Evolutionary conservation across 2,329 filamentous ascomycete genomes (phyloP), one percentile per base, ranked within the genome.

Genomic region (Zasmidium citrigriseum): DNA sequence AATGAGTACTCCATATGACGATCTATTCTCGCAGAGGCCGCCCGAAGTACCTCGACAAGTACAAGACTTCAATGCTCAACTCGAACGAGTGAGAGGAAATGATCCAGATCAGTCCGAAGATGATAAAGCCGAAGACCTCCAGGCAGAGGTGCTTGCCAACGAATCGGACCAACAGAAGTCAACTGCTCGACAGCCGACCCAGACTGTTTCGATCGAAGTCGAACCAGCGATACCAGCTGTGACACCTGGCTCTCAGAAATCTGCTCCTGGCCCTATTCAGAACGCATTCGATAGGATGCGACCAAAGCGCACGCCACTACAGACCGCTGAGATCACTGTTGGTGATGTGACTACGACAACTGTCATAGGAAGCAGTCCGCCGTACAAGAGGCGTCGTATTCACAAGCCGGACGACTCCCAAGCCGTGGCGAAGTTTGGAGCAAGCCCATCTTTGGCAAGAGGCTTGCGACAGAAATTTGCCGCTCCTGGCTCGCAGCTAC

Each of bases 261-360:
- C 70, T 22, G 76, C 74, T 2, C 73, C 76, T 16, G 80, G 80
- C 46, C 69, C 79, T 0, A 76, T 88, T 22, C 81, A 83, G 52
- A 86, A 82, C 67, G 86, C 86, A 1, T 87, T 87, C 64, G 83
- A 87, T 70, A 80, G 83, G 18, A 87, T 88, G 83, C 80, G 86
- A 16, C 80, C 83, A 1, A 89, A 85, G 68, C 82, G 88, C 29
- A 76, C 82, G 1, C 82, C 83, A 1, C 76, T 82, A 24, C 86
- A 90, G 66, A 77, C 87, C 52, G 89, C 89, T 20, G 90, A 88
- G 1, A 89, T 93, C 49, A 92, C 88, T 0, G 85, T 93, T 54
- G 90, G 89, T 1, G 81, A 87, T 61, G 82, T 81, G 47, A 90
- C 87, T 0, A 88, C 84, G 0, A 87, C 86, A 20, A 81, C 86